phyloP scores from a whole-genome alignment of 768 basidiomycete species.

The Suillus paluster region DNA sequence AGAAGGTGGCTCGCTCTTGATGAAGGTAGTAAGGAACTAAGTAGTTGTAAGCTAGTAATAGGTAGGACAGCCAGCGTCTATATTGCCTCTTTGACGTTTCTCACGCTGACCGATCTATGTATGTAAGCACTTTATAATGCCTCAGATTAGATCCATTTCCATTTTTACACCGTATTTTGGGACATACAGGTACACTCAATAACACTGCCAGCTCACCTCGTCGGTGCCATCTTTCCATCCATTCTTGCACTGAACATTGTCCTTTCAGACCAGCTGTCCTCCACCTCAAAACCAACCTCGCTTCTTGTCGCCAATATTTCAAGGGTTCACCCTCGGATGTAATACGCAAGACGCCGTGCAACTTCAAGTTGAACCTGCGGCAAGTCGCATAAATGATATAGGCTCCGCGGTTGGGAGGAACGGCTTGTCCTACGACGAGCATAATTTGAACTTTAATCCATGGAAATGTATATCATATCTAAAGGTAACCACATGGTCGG shows the following conservation, averaged over 20 bases:
- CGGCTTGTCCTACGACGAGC: not conserved
- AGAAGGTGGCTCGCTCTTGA: conserved; percentile 1
- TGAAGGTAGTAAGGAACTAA: conserved; percentile 4
- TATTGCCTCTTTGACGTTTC: conserved; percentile 1
- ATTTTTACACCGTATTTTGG: not conserved
- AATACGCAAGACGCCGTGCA: not conserved
- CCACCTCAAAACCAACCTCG: too few relatives aligned
- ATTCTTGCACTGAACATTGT: not conserved
- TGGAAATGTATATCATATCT: conserved; percentile 2
- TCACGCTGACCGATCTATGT: not conserved
- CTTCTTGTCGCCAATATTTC: not conserved
- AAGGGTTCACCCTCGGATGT: conserved; percentile 2
- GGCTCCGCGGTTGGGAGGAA: not conserved
- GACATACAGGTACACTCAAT: not conserved
- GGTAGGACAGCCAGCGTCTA: not conserved
- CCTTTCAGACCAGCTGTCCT: not conserved
- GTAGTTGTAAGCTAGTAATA: not conserved
- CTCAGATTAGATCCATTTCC: not conserved
- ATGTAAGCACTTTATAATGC: not conserved
- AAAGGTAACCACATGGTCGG: not conserved
- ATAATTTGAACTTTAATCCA: not conserved
- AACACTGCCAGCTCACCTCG: not conserved
- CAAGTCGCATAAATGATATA: conserved; percentile 1
- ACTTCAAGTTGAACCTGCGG: not conserved
- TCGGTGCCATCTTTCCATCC: too few relatives aligned